Evolutionary conservation across 1,139 yeast species (phyloP).

Genomic region (Suhomyces coccinellae): DNA sequence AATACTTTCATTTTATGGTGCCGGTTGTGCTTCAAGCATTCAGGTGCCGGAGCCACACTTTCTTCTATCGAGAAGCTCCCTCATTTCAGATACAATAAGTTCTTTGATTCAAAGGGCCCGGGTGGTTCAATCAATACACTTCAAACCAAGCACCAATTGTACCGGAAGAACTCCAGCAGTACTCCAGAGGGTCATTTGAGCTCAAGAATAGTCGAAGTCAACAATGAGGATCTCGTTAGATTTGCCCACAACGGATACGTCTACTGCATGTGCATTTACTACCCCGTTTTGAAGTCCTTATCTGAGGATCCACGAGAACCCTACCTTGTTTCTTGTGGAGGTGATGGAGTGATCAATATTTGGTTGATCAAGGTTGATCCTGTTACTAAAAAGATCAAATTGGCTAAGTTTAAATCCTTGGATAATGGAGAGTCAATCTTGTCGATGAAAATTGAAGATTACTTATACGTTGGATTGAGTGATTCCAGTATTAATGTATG

Average conservation of each 20-base stretch:
- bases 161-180: conserved; percentile 21
- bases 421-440: conserved; percentile 71
- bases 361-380: conserved; percentile 50
- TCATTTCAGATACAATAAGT: conserved; percentile 76
- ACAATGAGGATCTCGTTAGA: conserved; percentile 59
- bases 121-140: conserved; percentile 55
- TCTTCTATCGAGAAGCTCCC: conserved; percentile 56
- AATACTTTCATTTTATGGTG: conserved; percentile 87
- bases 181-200: conserved; percentile 8
- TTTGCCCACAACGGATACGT: conserved; percentile 94
- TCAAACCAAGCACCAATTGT: conserved; percentile 33
- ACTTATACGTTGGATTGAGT: conserved; percentile 75
- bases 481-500: conserved; percentile 75
- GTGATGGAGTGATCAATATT: conserved; percentile 80
- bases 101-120: conserved; percentile 89
- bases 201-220: conserved; percentile 61
- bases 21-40: conserved; percentile 24
- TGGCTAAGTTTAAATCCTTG: conserved; percentile 39
- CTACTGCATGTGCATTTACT: conserved; percentile 58
- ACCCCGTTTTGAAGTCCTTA: conserved; percentile 3
- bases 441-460: conserved; percentile 62
- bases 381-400: conserved; percentile 13
- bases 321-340: conserved; percentile 64
- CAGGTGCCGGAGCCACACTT: background rate
- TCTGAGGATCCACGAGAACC: conserved; percentile 7